Percentiles rank a stretch among this genome's conserved stretches.
Conservation (phyloP, 2,329 filamentous ascomycete species). For the Pseudocercospora pini-densiflorae region DNA sequence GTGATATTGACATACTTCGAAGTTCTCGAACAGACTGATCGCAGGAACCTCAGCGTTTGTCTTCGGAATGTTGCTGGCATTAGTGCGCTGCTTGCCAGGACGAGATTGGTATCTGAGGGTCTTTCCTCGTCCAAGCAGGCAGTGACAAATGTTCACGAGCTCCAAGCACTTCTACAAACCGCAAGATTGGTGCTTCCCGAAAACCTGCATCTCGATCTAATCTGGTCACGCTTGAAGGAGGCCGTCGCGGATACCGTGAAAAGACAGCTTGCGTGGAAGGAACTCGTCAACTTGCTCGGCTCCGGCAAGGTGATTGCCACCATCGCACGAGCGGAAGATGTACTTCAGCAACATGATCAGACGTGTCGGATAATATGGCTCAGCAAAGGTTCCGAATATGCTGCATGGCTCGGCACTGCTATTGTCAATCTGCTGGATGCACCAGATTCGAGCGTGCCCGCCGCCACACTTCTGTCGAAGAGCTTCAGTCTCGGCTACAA, state of each 20-base stretch:
- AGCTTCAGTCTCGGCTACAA: slow-evolving; percentile 73
- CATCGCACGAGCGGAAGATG: slow-evolving; percentile 62
- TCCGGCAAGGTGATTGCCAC: slow-evolving; percentile 64
- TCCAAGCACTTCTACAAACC: slow-evolving; percentile 48
- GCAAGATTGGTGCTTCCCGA: slow-evolving; percentile 51
- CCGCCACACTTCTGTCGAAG: slow-evolving; percentile 57
- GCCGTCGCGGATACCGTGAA: slow-evolving; percentile 49
- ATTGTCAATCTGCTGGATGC: slow-evolving; percentile 51
- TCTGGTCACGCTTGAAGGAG: slow-evolving; percentile 52
- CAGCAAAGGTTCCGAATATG: slow-evolving; percentile 66
- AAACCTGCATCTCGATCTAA: slow-evolving; percentile 45
- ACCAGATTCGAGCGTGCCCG: slow-evolving; percentile 16
- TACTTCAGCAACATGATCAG: slow-evolving; percentile 44
- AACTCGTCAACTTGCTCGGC: slow-evolving; percentile 62
- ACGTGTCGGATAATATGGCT: slow-evolving; percentile 64
- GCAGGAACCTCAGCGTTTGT: slow-evolving; percentile 63
- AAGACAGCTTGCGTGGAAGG: slow-evolving; percentile 64
- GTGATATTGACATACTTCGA: slow-evolving; percentile 85
- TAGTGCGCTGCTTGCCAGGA: slow-evolving; percentile 73
- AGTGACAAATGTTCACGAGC: slow-evolving; percentile 10
- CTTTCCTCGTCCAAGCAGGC: neutral
- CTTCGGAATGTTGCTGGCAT: slow-evolving; percentile 76
- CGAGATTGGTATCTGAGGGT: slow-evolving; percentile 51
- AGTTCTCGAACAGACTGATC: slow-evolving; percentile 52
- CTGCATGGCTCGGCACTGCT: slow-evolving; percentile 72